A percentile compares a stretch with the other conserved stretches of the same genome.
Conservation (phyloP, 2,329 filamentous ascomycete genomes). For the Epichloe festucae region DNA sequence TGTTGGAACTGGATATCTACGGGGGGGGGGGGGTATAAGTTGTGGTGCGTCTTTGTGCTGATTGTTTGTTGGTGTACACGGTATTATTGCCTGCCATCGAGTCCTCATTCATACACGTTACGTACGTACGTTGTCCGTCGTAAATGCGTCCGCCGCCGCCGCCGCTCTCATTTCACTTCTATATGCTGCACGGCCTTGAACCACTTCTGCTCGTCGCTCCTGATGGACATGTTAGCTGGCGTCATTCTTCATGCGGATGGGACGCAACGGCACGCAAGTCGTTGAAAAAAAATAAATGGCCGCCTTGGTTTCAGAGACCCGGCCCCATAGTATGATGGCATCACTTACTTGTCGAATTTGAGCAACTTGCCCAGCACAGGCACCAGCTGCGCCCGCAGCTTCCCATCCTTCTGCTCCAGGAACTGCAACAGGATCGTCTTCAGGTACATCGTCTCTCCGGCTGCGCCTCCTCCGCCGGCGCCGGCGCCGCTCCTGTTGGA, state of each 20-base stretch:
- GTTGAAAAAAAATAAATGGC: no score
- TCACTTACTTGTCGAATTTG: constrained; percentile 59
- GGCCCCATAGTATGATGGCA: no score
- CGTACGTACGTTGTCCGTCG: no score
- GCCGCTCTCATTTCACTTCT: constrained; percentile 15
- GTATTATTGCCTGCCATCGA: no score
- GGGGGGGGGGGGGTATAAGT: no score
- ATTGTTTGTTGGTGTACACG: no score
- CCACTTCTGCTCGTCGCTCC: constrained; percentile 74
- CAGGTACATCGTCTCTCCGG: constrained; percentile 49
- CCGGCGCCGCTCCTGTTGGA: constrained; percentile 22
- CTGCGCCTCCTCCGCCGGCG: constrained; percentile 9
- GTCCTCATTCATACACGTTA: no score
- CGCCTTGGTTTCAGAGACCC: no score
- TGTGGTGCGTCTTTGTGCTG: no score
- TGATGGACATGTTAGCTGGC: constrained; percentile 10
- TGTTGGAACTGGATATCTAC: no score
- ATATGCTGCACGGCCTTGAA: constrained; percentile 55
- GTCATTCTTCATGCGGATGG: neutral
- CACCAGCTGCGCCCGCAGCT: constrained; percentile 61
- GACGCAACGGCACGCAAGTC: no score
- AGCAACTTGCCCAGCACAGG: constrained; percentile 66
- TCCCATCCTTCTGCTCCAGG: constrained; percentile 67
- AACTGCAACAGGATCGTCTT: constrained; percentile 76
- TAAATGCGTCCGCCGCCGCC: no score